Conservation (phyloP, 139 green algal species). For the Tetraselmis striata region DNA sequence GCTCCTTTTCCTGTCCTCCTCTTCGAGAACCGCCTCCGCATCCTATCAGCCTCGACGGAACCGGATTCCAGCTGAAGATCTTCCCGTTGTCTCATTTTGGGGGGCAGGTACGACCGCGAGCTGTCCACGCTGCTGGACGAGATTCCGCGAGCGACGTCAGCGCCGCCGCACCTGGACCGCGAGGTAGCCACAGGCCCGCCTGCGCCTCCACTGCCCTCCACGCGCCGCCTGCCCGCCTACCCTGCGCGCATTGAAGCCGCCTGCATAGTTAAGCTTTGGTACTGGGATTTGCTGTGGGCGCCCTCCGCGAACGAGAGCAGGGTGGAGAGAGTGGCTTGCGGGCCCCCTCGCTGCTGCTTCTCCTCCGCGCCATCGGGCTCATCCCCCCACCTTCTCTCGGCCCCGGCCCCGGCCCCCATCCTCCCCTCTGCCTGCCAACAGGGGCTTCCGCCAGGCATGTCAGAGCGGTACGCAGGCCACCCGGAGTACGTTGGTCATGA, state of each 20-base stretch:
- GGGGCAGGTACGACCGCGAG: constrained; percentile 35
- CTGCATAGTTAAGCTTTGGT: constrained; percentile 4
- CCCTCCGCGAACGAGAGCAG: neutral
- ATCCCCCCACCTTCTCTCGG: too few relatives aligned
- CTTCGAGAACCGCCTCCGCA: too few relatives aligned
- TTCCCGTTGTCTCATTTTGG: neutral
- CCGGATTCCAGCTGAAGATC: neutral
- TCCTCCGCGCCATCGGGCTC: neutral
- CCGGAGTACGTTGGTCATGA: too few relatives aligned
- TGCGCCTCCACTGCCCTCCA: too few relatives aligned
- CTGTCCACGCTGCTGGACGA: constrained; percentile 71
- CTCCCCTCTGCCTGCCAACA: too few relatives aligned
- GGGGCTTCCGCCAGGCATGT: too few relatives aligned
- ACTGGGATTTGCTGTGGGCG: neutral
- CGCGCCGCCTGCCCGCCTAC: too few relatives aligned
- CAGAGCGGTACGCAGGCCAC: too few relatives aligned
- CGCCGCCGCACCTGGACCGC: constrained; percentile 72
- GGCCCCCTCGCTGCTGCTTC: neutral
- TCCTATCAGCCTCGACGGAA: too few relatives aligned
- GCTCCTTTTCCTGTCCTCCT: neutral
- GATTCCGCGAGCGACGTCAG: constrained; percentile 69
- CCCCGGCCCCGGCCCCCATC: too few relatives aligned
- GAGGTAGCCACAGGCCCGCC: constrained; percentile 21
- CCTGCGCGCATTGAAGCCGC: constrained; percentile 31
- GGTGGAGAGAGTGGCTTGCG: neutral